These are phyloP conservation scores for Leccinum holopus DNA, from an alignment of 1,284 basidiomycete species.

Conservation along the genomic window DNA sequence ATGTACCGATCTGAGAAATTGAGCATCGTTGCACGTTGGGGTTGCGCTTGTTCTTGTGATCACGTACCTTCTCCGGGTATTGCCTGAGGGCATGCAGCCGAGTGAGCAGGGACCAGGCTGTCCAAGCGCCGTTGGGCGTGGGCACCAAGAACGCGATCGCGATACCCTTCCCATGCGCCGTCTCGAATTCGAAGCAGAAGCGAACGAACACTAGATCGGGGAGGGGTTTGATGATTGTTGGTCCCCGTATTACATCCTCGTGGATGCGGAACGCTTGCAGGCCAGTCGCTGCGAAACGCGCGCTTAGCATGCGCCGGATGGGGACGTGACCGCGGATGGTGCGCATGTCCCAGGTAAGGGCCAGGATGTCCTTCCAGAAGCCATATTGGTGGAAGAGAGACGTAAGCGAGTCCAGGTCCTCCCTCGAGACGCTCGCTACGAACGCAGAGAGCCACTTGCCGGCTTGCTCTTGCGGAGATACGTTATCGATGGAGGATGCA, in stretches of 20 bases:
- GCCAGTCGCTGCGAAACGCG: not conserved
- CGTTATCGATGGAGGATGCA: not conserved
- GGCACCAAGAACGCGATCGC: not conserved
- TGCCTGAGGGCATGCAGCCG: not conserved
- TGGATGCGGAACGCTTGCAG: not conserved
- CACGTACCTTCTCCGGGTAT: not conserved
- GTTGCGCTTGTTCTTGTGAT: not conserved
- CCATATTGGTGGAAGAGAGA: not conserved
- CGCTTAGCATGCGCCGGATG: not conserved
- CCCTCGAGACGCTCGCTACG: not conserved
- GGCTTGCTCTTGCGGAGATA: not conserved
- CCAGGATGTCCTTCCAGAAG: not conserved
- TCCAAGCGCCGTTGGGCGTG: not conserved
- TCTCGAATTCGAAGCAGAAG: not conserved
- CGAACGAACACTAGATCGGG: not conserved
- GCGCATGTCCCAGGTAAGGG: not conserved
- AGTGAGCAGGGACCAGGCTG: not conserved
- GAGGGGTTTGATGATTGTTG: not conserved
- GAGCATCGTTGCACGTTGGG: not conserved
- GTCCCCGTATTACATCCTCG: not conserved
- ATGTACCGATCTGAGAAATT: not conserved
- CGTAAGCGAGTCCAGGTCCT: not conserved
- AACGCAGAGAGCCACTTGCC: not conserved
- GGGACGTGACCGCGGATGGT: not conserved
- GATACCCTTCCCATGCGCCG: not conserved